phyloP scores from a whole-genome alignment of 495 filamentous ascomycete genomes.

The Cercophora newfieldiana region DNA sequence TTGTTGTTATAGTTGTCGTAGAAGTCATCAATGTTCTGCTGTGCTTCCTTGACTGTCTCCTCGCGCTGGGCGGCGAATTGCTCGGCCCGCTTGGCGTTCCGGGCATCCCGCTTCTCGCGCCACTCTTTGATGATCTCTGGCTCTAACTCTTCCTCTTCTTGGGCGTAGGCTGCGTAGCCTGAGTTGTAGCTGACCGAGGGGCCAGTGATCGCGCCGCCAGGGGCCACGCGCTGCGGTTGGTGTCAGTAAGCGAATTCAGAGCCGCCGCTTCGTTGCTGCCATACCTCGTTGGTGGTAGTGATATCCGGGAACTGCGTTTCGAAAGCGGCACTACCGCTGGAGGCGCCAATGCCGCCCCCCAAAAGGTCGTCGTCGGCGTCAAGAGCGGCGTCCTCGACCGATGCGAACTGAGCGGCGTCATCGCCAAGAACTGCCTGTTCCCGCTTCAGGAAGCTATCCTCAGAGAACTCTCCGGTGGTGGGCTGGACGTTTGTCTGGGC shows the following conservation, averaged over 20 bases:
- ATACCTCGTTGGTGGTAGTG: slow-evolving; percentile 76
- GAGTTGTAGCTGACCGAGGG: slow-evolving; percentile 69
- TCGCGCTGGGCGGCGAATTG: slow-evolving; percentile 73
- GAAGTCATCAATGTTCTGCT: slow-evolving; percentile 92
- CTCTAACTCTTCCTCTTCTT: slow-evolving; percentile 81
- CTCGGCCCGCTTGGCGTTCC: slow-evolving; percentile 73
- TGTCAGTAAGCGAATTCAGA: slow-evolving; percentile 25
- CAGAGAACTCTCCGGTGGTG: slow-evolving; percentile 45
- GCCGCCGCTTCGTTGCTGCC: slow-evolving; percentile 18
- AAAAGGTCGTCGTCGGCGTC: slow-evolving; percentile 79
- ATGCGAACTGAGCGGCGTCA: slow-evolving; percentile 87
- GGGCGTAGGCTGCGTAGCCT: slow-evolving; percentile 53
- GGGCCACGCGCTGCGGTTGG: slow-evolving; percentile 69
- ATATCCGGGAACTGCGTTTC: slow-evolving; percentile 87
- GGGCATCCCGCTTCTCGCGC: slow-evolving; percentile 83
- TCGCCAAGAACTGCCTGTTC: slow-evolving; percentile 88
- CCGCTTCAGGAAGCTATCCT: slow-evolving; percentile 82
- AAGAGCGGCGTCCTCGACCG: slow-evolving; percentile 67
- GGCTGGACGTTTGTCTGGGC: slow-evolving; percentile 50
- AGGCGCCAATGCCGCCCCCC: slow-evolving; percentile 56
- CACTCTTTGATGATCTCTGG: slow-evolving; percentile 86
- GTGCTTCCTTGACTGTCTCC: slow-evolving; percentile 81
- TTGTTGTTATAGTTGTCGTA: slow-evolving; percentile 99
- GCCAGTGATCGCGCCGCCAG: slow-evolving; percentile 85
- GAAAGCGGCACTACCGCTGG: slow-evolving; percentile 65